A percentile compares a stretch with the other conserved stretches of the same genome.
phyloP scores from a whole-genome alignment of 768 basidiomycete species.

The Agaricus blazei region DNA sequence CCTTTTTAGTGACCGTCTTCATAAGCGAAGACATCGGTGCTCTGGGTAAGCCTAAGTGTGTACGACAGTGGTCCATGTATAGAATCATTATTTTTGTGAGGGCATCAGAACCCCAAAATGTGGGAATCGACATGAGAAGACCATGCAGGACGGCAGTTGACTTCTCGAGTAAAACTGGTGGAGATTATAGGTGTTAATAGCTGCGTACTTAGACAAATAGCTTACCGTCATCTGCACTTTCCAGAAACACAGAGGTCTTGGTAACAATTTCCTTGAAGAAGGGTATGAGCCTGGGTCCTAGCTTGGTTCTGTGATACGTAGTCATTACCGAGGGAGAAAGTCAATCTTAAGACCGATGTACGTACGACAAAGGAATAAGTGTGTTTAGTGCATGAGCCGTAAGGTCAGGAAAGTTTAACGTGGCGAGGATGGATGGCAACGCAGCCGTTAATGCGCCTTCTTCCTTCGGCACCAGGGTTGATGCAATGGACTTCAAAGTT shows the following conservation, averaged over 20 bases:
- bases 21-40: conserved; percentile 40
- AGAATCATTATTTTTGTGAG: conserved; percentile 50
- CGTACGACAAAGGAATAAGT: conserved; percentile 59
- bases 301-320: conserved; percentile 44
- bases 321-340: conserved; percentile 3
- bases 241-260: conserved; percentile 46
- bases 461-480: conserved; percentile 59
- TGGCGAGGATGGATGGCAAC: conserved; percentile 53
- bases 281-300: conserved; percentile 88
- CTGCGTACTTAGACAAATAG: background rate
- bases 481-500: conserved; percentile 56
- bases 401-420: conserved; percentile 34
- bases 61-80: conserved; percentile 41
- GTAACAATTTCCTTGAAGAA: conserved; percentile 69
- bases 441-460: conserved; percentile 55
- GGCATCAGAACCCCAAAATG: conserved; percentile 71
- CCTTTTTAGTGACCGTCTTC: conserved; percentile 65
- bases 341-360: conserved; percentile 5
- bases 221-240: conserved; percentile 34
- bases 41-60: conserved; percentile 25
- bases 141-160: conserved; percentile 51
- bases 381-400: conserved; percentile 44
- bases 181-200: background rate
- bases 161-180: conserved; percentile 26
- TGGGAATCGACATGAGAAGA: conserved; percentile 72